Evolutionary conservation across 2,329 filamentous ascomycete species (phyloP).

Genomic region (Albophoma yamanashiensis): DNA sequence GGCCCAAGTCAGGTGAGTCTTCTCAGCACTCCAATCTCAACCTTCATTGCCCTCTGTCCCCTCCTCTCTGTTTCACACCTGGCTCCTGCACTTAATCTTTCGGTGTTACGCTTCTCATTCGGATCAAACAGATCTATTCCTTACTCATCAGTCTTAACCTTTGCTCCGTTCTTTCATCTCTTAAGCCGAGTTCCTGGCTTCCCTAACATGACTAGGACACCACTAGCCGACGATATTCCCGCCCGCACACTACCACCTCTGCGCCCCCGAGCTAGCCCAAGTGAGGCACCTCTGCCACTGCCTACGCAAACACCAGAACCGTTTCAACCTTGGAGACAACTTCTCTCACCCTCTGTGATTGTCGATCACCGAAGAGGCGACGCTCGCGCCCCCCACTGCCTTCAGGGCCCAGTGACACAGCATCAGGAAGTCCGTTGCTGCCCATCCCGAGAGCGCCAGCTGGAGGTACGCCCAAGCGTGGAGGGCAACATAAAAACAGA

Average conservation of each 20-base stretch:
- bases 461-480: conserved; percentile 4
- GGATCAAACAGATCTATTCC: background rate
- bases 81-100: background rate
- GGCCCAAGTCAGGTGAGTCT: background rate
- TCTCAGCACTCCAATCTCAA: background rate
- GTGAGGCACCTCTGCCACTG: conserved; percentile 1
- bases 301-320: background rate
- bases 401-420: conserved; percentile 4
- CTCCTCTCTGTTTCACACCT: background rate
- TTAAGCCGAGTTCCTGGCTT: background rate
- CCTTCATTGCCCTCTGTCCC: background rate
- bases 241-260: conserved; percentile 1
- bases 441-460: background rate
- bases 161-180: background rate
- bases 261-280: background rate
- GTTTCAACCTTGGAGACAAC: conserved; percentile 2
- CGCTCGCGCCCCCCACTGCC: background rate
- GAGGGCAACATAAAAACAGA: conserved; percentile 3
- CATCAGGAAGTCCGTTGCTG: background rate
- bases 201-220: background rate
- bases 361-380: conserved; percentile 2
- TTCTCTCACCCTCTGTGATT: conserved; percentile 2
- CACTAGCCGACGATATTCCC: background rate
- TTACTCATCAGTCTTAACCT: background rate
- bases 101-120: background rate